Evolutionary conservation across 2,329 filamentous ascomycete genomes (phyloP), one percentile per base, ranked within the genome.

Genomic region (Leptographium radiaticola): DNA sequence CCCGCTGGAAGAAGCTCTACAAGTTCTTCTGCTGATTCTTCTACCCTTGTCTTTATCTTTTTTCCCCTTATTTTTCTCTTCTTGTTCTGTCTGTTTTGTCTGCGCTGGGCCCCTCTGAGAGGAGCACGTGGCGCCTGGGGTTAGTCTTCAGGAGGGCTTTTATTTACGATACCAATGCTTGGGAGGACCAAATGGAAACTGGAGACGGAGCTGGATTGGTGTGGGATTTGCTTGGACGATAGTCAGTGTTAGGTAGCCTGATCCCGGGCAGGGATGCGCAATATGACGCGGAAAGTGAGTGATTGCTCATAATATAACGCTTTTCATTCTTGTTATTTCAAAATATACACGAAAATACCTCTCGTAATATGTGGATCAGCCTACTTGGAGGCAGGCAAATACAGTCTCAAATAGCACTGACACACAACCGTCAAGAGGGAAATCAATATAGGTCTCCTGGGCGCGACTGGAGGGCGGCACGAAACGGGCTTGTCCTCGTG

Each of bases 1-100:
- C 87, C 0, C 68, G 61, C 55, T 91, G 87, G 86, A 93, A 91
- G 72, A 83, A 74, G 63, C 59, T 78, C 13, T 93, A 89, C 65
- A 87, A 86, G 65, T 76, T 82, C 57, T 70, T 90, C 59, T 91
- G 87, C 62, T 91, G 33, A 52, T 44, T 36, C 10, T 42, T 12
- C 42, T 36, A 36, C 40, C 40, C 12, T 34, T 43, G 8, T 51
- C 33, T 46, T 25, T 33, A 16, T n/a, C 30, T 43, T 43, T 54
- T 15, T 6, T 15, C 12, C 25, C 10, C 11, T 45, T 20, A 44
- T 13, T 30, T 25, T 43, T 47, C 39, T 25, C 10, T 46, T 33
- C 36, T 25, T 51, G 13, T 36, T 34, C 45, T 52, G 4, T 49
- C 15, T 18, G 18, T 38, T 53, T 53, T 39, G 7, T 38, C 30